These are phyloP conservation scores for Beta corolliflora DNA, from an alignment of 179 eudicot genomes.

Conservation along the genomic window DNA sequence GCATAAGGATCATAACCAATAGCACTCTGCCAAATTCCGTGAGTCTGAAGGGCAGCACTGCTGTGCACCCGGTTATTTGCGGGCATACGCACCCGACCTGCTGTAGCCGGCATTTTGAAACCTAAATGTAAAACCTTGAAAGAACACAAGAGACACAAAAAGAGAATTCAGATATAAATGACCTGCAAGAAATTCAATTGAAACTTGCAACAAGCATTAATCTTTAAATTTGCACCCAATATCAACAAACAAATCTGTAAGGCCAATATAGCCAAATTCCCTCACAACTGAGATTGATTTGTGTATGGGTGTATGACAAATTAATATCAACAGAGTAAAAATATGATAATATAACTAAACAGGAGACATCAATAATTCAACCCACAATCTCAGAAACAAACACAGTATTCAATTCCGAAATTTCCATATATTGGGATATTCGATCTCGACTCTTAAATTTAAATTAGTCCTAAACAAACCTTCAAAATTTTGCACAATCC, in stretches of 20 bases:
- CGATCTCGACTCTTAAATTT: too few species aligned
- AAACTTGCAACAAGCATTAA: not conserved
- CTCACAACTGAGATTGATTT: too few species aligned
- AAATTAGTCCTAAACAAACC: too few species aligned
- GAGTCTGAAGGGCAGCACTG: slow-evolving; percentile 97
- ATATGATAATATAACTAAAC: too few species aligned
- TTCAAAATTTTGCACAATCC: too few species aligned
- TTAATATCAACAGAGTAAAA: too few species aligned
- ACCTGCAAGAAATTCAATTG: not conserved
- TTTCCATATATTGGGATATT: too few species aligned
- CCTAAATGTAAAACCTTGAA: slow-evolving; percentile 23
- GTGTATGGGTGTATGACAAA: too few species aligned
- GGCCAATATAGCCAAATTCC: too few species aligned
- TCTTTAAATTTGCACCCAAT: not conserved
- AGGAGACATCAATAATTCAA: too few species aligned
- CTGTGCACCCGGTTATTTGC: slow-evolving; percentile 97
- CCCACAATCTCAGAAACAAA: too few species aligned
- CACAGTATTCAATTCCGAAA: too few species aligned
- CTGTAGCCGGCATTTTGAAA: slow-evolving; percentile 93
- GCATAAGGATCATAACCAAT: slow-evolving; percentile 97
- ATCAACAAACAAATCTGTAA: not conserved
- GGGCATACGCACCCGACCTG: slow-evolving; percentile 99
- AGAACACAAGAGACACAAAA: not conserved
- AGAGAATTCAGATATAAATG: not conserved
- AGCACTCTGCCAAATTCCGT: slow-evolving; percentile 95